Conservation (phyloP, 78 protist genomes). For the Mastigamoeba balamuthi region DNA sequence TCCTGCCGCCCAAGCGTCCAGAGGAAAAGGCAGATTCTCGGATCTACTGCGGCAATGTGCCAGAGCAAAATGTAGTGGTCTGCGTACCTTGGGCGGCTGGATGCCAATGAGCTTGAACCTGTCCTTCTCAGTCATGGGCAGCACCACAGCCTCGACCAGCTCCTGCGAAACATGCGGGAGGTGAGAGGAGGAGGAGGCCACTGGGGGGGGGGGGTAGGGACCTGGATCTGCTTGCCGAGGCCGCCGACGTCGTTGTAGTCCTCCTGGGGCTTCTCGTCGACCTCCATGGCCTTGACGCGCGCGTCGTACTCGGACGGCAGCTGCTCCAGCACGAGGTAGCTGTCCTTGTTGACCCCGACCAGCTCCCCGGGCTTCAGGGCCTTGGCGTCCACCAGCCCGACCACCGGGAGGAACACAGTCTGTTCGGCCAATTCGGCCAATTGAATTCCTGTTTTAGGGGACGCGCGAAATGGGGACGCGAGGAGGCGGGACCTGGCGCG, state of each 20-base stretch:
- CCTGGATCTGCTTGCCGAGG: slow-evolving; percentile 93
- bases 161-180: slow-evolving; percentile 42
- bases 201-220: not conserved
- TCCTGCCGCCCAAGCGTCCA: slow-evolving; percentile 22
- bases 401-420: slow-evolving; percentile 95
- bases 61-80: too few species aligned
- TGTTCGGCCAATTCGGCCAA: not conserved
- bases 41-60: slow-evolving; percentile 27
- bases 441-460: not conserved
- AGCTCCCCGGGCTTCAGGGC: slow-evolving; percentile 95
- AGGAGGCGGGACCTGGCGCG: slow-evolving; percentile 53
- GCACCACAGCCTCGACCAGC: slow-evolving; percentile 93
- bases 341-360: slow-evolving; percentile 99
- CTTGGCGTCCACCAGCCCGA: slow-evolving; percentile 91
- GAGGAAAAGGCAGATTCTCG: not conserved
- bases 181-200: not conserved
- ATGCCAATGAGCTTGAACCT: slow-evolving; percentile 85
- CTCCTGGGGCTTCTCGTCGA: slow-evolving; percentile 97
- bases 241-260: slow-evolving; percentile 98
- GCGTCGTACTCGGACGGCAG: slow-evolving; percentile 97
- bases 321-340: slow-evolving; percentile 87
- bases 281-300: slow-evolving; percentile 99
- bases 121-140: slow-evolving; percentile 93
- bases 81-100: slow-evolving; percentile 85
- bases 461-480: not conserved